Percentiles rank a stretch among this genome's conserved stretches.
phyloP scores from a whole-genome alignment of 2,329 filamentous ascomycete genomes.

The Biscogniauxia sp. region DNA sequence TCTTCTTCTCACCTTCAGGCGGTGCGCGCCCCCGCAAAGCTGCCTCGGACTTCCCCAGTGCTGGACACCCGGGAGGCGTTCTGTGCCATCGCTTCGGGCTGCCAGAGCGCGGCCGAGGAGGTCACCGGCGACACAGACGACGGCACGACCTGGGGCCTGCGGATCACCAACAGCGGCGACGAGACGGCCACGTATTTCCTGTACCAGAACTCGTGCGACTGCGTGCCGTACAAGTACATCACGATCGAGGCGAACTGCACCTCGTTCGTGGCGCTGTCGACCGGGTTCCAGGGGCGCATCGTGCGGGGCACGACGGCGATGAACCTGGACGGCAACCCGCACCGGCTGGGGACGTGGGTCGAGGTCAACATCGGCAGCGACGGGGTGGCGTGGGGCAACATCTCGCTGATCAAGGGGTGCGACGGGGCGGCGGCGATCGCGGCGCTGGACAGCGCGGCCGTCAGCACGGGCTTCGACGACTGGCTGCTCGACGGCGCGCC shows the following conservation, averaged over 20 bases:
- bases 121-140: neutral
- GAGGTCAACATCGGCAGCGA: constrained; percentile 14
- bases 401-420: constrained; percentile 21
- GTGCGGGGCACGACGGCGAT: constrained; percentile 13
- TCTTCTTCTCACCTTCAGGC: neutral
- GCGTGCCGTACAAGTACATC: constrained; percentile 11
- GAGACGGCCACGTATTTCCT: constrained; percentile 14
- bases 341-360: constrained; percentile 12
- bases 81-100: neutral
- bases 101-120: constrained; percentile 3
- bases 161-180: constrained; percentile 12
- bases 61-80: neutral
- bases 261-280: constrained; percentile 15
- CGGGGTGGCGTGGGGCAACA: constrained; percentile 11
- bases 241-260: constrained; percentile 3
- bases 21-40: neutral
- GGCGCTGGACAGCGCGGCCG: constrained; percentile 7
- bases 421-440: constrained; percentile 15
- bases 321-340: constrained; percentile 13
- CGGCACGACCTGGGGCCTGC: constrained; percentile 11
- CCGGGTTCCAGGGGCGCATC: constrained; percentile 19
- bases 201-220: constrained; percentile 20
- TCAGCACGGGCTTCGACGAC: constrained; percentile 10
- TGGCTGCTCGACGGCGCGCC: constrained; percentile 6
- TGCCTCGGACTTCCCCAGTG: too few relatives aligned